These are phyloP conservation scores for Scenedesmus sp. DNA, from an alignment of 163 green algal genomes.

Conservation along the genomic window DNA sequence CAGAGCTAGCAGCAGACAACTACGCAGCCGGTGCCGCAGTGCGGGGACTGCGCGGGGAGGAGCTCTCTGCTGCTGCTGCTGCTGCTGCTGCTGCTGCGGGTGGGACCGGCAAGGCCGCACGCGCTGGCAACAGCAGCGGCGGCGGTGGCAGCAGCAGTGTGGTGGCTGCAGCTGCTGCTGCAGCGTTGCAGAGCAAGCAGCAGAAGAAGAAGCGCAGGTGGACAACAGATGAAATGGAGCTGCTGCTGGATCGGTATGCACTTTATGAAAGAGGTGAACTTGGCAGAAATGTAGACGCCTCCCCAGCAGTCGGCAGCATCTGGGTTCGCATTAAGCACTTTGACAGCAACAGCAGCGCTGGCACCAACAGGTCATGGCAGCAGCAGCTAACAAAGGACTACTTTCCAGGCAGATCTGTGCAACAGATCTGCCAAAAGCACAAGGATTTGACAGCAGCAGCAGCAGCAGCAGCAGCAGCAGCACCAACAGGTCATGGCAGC, in stretches of 20 bases:
- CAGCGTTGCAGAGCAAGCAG: neutral
- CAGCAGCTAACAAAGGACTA: neutral
- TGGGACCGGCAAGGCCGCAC: neutral
- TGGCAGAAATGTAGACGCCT: neutral
- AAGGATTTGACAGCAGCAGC: neutral
- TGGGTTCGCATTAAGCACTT: neutral
- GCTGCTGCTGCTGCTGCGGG: neutral
- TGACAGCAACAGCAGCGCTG: neutral
- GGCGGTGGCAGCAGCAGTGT: neutral
- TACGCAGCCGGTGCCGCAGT: neutral
- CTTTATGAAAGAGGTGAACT: neutral
- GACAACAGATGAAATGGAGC: neutral
- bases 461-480: too few species aligned
- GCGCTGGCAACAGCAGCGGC: neutral
- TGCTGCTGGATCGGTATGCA: neutral
- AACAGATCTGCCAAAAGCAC: neutral
- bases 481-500: neutral
- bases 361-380: neutral
- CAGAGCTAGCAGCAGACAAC: neutral
- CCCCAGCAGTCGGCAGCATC: too few species aligned
- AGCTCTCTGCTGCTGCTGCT: neutral
- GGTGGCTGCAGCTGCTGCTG: neutral
- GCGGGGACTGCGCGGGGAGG: neutral
- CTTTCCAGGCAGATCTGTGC: neutral
- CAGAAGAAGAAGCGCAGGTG: neutral